These are phyloP conservation scores for Pholiota adiposa DNA, from an alignment of 1,284 basidiomycete genomes.

Conservation along the genomic window DNA sequence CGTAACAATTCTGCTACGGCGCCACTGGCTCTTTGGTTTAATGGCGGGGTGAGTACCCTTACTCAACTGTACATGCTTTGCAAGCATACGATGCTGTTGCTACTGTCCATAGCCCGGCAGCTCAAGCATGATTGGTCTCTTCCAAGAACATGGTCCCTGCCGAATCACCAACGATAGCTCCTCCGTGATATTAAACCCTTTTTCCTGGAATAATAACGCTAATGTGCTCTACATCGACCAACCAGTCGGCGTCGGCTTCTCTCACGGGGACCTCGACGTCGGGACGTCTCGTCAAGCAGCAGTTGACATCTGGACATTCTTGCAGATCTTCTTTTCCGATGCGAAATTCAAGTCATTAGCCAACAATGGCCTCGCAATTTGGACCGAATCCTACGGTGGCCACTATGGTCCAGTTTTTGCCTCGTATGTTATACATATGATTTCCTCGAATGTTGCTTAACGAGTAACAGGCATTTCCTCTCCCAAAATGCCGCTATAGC, in stretches of 20 bases:
- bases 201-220: constrained; percentile 66
- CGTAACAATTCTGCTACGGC: constrained; percentile 60
- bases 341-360: constrained; percentile 59
- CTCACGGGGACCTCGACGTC: constrained; percentile 56
- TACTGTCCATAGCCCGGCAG: constrained; percentile 52
- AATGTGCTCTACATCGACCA: constrained; percentile 83
- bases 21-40: constrained; percentile 64
- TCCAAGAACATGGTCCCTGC: constrained; percentile 72
- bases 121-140: constrained; percentile 68
- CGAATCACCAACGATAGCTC: constrained; percentile 54
- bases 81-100: constrained; percentile 10
- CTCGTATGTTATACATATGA: too few species aligned
- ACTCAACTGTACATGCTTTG: constrained; percentile 16
- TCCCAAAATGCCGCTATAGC: constrained; percentile 62
- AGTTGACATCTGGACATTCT: constrained; percentile 60
- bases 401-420: constrained; percentile 68
- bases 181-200: constrained; percentile 58
- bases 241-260: constrained; percentile 73
- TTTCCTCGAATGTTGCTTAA: too few species aligned
- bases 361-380: constrained; percentile 64
- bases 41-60: not conserved
- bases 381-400: constrained; percentile 71
- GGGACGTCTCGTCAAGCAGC: constrained; percentile 59
- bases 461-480: constrained; percentile 50
- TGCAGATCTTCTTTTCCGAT: constrained; percentile 73